Percentiles rank a stretch among this genome's conserved stretches.
phyloP scores from a whole-genome alignment of 106 monocot genomes.

The Alisma plantagoaquatica region DNA sequence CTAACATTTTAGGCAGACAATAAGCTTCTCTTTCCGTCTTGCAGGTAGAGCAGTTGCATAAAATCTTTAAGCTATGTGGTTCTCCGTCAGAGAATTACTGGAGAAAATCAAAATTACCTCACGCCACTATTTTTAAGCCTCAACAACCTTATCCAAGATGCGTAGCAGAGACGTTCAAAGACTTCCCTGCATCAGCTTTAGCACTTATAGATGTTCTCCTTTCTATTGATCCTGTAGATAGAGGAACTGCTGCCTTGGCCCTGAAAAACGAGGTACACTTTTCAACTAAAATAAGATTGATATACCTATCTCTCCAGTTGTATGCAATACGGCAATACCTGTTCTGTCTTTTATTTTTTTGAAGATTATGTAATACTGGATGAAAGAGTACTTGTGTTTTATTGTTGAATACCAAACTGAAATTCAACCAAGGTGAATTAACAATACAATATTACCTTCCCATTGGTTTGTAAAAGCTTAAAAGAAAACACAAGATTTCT shows the following conservation, averaged over 20 bases:
- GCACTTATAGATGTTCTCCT: conserved; percentile 20
- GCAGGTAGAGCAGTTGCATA: conserved; percentile 28
- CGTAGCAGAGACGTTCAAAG: conserved; percentile 15
- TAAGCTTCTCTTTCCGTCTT: not conserved
- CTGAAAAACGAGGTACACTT: conserved; percentile 20
- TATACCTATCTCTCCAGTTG: too few relatives aligned
- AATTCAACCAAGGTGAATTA: too few relatives aligned
- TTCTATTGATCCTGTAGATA: conserved; percentile 22
- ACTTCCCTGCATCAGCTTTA: conserved; percentile 18
- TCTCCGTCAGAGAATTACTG: conserved; percentile 27
- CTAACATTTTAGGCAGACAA: not conserved
- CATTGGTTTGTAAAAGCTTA: too few relatives aligned
- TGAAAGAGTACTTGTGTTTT: too few relatives aligned
- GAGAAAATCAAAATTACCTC: conserved; percentile 24
- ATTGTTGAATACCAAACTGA: too few relatives aligned
- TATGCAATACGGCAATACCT: too few relatives aligned
- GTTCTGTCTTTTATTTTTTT: too few relatives aligned
- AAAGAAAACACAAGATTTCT: too few relatives aligned
- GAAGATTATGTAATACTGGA: too few relatives aligned
- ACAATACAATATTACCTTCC: too few relatives aligned
- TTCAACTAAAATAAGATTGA: too few relatives aligned
- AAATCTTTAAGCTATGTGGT: conserved; percentile 30
- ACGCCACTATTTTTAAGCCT: conserved; percentile 31
- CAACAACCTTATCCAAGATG: conserved; percentile 24
- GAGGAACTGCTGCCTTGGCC: conserved; percentile 16